Evolutionary conservation across 1,284 basidiomycete species (phyloP).

Genomic region (Irpex sp.): DNA sequence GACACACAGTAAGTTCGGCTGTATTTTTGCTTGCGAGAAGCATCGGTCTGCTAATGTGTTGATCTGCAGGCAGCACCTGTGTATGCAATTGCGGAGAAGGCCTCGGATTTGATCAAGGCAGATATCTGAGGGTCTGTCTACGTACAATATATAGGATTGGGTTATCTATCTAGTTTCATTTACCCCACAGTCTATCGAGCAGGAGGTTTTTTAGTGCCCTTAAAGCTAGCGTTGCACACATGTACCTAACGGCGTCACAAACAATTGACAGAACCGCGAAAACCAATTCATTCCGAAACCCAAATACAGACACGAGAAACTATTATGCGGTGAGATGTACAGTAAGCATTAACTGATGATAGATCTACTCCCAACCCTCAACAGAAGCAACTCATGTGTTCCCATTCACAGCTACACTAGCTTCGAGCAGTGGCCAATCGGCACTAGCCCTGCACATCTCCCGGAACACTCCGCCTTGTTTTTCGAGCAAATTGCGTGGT

Average conservation of each 20-base stretch:
- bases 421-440: constrained; percentile 42
- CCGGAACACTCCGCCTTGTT: constrained; percentile 58
- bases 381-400: background rate
- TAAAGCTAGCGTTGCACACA: no score
- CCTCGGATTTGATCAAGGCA: constrained; percentile 54
- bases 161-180: no score
- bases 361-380: background rate
- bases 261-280: no score
- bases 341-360: background rate
- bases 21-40: background rate
- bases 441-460: constrained; percentile 68
- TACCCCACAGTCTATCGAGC: no score
- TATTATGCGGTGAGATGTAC: background rate
- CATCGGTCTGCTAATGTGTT: background rate
- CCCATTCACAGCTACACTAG: background rate
- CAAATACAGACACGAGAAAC: no score
- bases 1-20: constrained; percentile 52
- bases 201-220: no score
- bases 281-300: no score
- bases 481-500: constrained; percentile 58
- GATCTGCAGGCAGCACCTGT: constrained; percentile 48
- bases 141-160: no score
- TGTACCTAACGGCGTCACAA: no score
- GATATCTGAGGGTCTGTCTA: background rate
- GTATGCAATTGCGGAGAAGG: constrained; percentile 60